phyloP scores from a whole-genome alignment of 192 early-diverging fungal genomes.

The Pilobolus umbonatus region DNA sequence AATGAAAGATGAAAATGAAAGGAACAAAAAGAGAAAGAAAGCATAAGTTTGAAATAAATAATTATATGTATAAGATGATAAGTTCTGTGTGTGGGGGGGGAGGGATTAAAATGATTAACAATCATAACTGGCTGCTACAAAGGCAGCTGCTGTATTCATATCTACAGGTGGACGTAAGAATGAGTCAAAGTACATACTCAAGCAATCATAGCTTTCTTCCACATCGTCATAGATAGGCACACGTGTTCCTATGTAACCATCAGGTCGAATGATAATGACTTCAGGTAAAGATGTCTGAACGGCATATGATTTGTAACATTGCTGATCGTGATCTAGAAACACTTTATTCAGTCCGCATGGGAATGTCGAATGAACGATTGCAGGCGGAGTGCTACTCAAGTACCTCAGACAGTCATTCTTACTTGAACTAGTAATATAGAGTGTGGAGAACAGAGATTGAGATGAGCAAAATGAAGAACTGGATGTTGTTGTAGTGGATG shows the following conservation, averaged over 20 bases:
- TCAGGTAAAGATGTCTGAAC: neutral
- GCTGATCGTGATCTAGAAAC: conserved; percentile 25
- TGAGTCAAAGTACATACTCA: conserved; percentile 22
- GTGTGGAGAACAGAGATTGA: neutral
- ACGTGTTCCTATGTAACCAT: conserved; percentile 26
- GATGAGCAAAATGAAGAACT: neutral
- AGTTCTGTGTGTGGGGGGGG: too few species aligned
- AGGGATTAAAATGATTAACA: neutral
- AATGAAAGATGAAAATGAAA: too few species aligned
- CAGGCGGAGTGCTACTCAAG: conserved; percentile 3
- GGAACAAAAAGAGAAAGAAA: too few species aligned
- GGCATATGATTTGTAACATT: conserved; percentile 12
- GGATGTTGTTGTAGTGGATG: neutral
- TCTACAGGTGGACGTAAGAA: conserved; percentile 20
- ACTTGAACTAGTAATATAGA: conserved; percentile 12
- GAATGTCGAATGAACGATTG: conserved; percentile 5
- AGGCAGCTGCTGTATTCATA: conserved; percentile 18
- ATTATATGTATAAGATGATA: too few species aligned
- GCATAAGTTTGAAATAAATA: too few species aligned
- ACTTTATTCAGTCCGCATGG: conserved; percentile 16
- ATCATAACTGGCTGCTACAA: conserved; percentile 22
- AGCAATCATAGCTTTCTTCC: conserved; percentile 1
- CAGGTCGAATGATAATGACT: conserved; percentile 20
- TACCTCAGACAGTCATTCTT: conserved; percentile 3
- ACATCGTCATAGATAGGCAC: neutral